Base-by-base conservation (phyloP, 2,329 filamentous ascomycete genomes). In the Basipetospora sp. region DNA sequence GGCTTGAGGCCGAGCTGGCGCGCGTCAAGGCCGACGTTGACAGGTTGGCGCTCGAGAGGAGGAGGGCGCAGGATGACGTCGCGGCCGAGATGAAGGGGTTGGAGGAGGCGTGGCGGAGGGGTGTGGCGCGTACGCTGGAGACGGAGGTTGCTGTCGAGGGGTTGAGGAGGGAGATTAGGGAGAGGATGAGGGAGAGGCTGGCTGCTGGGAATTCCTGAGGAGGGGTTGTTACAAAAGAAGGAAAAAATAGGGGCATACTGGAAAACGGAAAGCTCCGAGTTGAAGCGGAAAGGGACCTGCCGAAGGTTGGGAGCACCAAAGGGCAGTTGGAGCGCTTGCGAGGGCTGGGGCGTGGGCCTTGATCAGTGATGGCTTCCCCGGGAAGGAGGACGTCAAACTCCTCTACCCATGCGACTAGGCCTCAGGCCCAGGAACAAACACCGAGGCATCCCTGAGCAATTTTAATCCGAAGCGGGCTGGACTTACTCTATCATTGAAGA, bases 111-210 rank as follows among this genome's bases (percentile, higher is more conserved):
- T 96, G 88, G 88, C 77, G 71, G 58, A 69, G 65, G 35, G 83
- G 83, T 17, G 73, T 96, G 2, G 80, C 81, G 3, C 70, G 75
- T 42, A 77, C 90, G 33, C 61, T 96, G 28, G 86, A 94, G 69
- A 82, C 83, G 0, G 84, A 94, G 64, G 68, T 88, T 38, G 90
- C 86, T 0, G 79, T 78, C 8, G 83, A 93, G 58, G 69, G 66
- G 34, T 50, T 94, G 48, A 67, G 74, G 51, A 62, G 63, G 47
- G 69, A 82, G 57, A 72, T 85, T 36, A 52, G 85, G 42, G 74
- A 78, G 48, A 67, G 69, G 53, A 67, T 77, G 56, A 65, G 56
- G 53, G 53, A 48, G 17, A 46, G 42, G 42, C 45, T 25, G 6
- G 22, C 22, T 6, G 22, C 22, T 25, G 22, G 22, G 6, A 11